Base-by-base conservation (phyloP, 805 yeast species). In the Wilhelminamyces savonicus region DNA sequence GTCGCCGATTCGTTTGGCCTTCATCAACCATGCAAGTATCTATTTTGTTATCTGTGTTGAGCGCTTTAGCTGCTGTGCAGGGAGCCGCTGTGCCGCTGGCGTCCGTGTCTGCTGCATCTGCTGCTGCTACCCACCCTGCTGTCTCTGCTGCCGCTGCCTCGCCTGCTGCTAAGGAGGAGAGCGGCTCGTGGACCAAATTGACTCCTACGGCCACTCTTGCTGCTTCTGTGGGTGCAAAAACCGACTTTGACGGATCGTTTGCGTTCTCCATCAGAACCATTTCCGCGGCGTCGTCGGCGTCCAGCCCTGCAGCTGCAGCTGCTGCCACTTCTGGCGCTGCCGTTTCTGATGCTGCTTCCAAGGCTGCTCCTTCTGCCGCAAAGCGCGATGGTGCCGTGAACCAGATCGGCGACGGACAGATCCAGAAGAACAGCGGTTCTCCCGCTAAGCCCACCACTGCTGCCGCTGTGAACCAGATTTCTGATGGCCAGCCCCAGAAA, bases 401-500 rank as follows among this genome's bases (percentile, higher is more conserved):
- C n/a, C n/a, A n/a, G n/a, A n/a, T n/a, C n/a, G n/a, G n/a, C n/a
- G n/a, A 30, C 32, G 17, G n/a, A n/a, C n/a, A n/a, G n/a, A n/a
- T n/a, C n/a, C n/a, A n/a, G n/a, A n/a, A n/a, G n/a, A 25, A 10
- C 32, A 30, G 24, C 26, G n/a, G 18, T 28, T 25, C 12, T 19
- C 24, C 21, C n/a, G n/a, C 23, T 12, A 26, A 30, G 9, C 12
- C 25, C 13, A 16, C 35, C 10, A 13, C 28, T 21, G 32, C 20
- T 19, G 34, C 25, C 18, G 43, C 29, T 8, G 29, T 35, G n/a
- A 26, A 31, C 27, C 60, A 54, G 36, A 43, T 50, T 27, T 31
- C 35, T 26, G 62, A 56, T 28, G 62, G 63, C 14, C 62, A 57
- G 40, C 43, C 53, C 18, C 62, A 56, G 36, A 49, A 40, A 14